These are phyloP conservation scores for Hemisphaericaspora subhashii DNA, from an alignment of 1,139 yeast genomes.

Conservation along the genomic window DNA sequence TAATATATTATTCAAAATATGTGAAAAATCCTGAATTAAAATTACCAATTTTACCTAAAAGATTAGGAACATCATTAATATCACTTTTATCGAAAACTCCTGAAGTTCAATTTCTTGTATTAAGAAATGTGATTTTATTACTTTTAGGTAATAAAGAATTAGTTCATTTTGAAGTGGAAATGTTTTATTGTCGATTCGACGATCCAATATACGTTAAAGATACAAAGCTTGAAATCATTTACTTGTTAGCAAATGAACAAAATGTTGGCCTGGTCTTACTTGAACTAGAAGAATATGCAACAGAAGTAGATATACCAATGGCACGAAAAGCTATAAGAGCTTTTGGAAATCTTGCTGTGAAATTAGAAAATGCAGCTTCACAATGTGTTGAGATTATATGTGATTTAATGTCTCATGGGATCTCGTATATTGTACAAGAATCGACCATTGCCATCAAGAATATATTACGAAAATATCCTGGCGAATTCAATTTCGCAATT, in stretches of 20 bases:
- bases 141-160: slow-evolving; percentile 67
- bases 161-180: slow-evolving; percentile 64
- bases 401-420: slow-evolving; percentile 62
- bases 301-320: slow-evolving; percentile 83
- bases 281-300: slow-evolving; percentile 83
- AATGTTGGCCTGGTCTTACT: slow-evolving; percentile 64
- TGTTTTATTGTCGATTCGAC: slow-evolving; percentile 78
- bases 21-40: slow-evolving; percentile 45
- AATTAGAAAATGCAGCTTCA: slow-evolving; percentile 55
- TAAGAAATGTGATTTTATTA: slow-evolving; percentile 77
- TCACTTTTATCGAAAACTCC: slow-evolving; percentile 75
- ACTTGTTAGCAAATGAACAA: slow-evolving; percentile 65
- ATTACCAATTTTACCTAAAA: slow-evolving; percentile 52
- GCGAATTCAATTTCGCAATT: slow-evolving; percentile 37
- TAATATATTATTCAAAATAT: slow-evolving; percentile 73
- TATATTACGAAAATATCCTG: slow-evolving; percentile 74
- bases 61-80: slow-evolving; percentile 71
- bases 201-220: slow-evolving; percentile 90
- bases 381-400: slow-evolving; percentile 64
- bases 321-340: slow-evolving; percentile 87
- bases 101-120: slow-evolving; percentile 79
- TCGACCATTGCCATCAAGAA: slow-evolving; percentile 74
- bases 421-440: slow-evolving; percentile 79
- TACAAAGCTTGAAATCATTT: slow-evolving; percentile 85
- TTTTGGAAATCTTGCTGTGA: slow-evolving; percentile 84